Evolutionary conservation across 352 stramenopile species (phyloP), one percentile per base, ranked within the genome.

Genomic region (Pythium coloratum): DNA sequence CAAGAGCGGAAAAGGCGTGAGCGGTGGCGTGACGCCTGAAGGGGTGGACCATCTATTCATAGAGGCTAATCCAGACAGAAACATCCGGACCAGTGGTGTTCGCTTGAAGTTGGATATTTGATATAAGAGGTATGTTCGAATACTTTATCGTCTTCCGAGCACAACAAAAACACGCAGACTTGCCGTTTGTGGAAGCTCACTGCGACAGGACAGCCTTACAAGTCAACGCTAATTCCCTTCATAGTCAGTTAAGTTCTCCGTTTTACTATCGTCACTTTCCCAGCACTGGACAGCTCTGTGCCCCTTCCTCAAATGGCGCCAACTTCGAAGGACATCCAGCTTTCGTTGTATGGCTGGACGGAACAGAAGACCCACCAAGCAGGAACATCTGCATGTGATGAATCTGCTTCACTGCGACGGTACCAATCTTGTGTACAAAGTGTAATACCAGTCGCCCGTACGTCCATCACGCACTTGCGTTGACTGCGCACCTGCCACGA

Each of bases 1-100:
- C 42, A 14, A 24, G 6, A 18, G 30, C 40, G 53, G 65, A 66
- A 66, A 57, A 24, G 49, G 26, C 64, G 46, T 53, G 46, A 7
- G 8, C 14, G n/a, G 6, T 53, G 46, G 46, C 46, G 46, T 53
- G 46, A 53, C 46, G 6, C 12, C 46, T 53, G 20, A 53, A 53
- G 46, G 46, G 46, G 46, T 18, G 46, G 46, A 30, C 34, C 14
- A 66, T 57, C 13, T 18, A 16, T 44, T 66, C n/a, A 55, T 59
- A 59, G 36, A 60, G 49, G 49, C 42, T 33, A 36, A 26, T 16
- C 14, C 50, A 3, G 18, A 7, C 9, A 28, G 4, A 53, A 53
- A 8, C 8, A 53, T 10, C 3, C 2, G 8, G 7, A 2, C 4
- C 4, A 16, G 18, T 53, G 46, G 46, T 53, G 46, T 53, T 53